These are phyloP conservation scores for Schrenkiella parvula DNA, from an alignment of 345 rosid species.

Conservation along the genomic window DNA sequence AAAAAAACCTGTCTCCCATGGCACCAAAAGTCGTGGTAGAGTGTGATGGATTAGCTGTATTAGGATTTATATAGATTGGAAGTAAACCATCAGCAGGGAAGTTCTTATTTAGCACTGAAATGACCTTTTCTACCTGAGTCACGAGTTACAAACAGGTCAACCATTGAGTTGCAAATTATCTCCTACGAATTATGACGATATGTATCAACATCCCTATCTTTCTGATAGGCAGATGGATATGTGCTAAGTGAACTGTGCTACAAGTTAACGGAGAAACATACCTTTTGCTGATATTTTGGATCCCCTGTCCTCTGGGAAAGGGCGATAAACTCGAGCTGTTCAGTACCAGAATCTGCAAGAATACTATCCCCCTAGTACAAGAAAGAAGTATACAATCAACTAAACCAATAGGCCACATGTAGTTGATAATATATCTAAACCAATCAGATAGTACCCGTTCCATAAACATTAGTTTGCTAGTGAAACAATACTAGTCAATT, in stretches of 20 bases:
- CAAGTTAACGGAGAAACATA: constrained; percentile 23
- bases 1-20: constrained; percentile 91
- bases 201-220: background rate
- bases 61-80: constrained; percentile 80
- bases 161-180: constrained; percentile 7
- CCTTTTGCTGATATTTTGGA: constrained; percentile 91
- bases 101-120: constrained; percentile 53
- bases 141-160: constrained; percentile 17
- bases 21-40: constrained; percentile 94
- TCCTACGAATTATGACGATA: background rate
- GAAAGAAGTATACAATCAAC: constrained; percentile 17
- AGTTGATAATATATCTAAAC: background rate
- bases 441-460: background rate
- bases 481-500: background rate
- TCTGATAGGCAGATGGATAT: background rate
- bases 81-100: constrained; percentile 92
- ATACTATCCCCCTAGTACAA: constrained; percentile 72
- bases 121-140: constrained; percentile 80
- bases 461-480: background rate
- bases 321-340: constrained; percentile 97
- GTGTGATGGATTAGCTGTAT: constrained; percentile 51
- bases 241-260: background rate
- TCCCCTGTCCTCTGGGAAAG: constrained; percentile 96
- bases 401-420: background rate
- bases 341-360: constrained; percentile 98